Evolutionary conservation across 352 stramenopile genomes (phyloP).

Genomic region (Pythium sp.): DNA sequence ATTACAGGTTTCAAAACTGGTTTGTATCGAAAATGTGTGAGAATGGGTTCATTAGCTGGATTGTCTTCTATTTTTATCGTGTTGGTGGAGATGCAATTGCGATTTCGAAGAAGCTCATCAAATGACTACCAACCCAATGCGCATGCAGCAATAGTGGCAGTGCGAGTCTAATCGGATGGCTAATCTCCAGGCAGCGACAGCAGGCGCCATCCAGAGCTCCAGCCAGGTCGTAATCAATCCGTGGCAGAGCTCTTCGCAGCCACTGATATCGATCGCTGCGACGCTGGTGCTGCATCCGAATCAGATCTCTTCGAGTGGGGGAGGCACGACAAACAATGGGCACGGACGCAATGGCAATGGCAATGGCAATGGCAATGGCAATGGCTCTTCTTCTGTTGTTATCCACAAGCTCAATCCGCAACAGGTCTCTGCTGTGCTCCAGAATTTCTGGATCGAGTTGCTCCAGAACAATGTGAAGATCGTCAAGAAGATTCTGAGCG

Average conservation of each 20-base stretch:
- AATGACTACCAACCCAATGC: background rate
- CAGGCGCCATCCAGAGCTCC: background rate
- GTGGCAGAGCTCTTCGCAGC: conserved; percentile 3
- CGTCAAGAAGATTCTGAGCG: conserved; percentile 37
- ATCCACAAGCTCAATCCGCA: conserved; percentile 35
- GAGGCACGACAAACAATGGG: too few relatives aligned
- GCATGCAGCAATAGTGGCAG: too few relatives aligned
- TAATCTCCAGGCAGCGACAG: background rate
- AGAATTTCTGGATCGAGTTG: conserved; percentile 50
- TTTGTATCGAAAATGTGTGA: background rate
- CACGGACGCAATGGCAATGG: background rate
- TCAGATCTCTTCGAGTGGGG: background rate
- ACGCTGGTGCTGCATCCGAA: background rate
- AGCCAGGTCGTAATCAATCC: background rate
- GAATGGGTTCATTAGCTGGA: background rate
- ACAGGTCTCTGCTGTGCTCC: conserved; percentile 40
- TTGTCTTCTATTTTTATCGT: background rate
- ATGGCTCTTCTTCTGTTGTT: too few relatives aligned
- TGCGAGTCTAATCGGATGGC: background rate
- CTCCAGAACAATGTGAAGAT: conserved; percentile 47
- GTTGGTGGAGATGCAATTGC: background rate
- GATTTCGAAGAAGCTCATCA: background rate
- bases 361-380: too few relatives aligned
- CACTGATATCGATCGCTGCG: background rate
- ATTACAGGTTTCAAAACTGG: background rate